Base-by-base conservation (phyloP, 306 rosid species). In the Quercus berberidifolia region DNA sequence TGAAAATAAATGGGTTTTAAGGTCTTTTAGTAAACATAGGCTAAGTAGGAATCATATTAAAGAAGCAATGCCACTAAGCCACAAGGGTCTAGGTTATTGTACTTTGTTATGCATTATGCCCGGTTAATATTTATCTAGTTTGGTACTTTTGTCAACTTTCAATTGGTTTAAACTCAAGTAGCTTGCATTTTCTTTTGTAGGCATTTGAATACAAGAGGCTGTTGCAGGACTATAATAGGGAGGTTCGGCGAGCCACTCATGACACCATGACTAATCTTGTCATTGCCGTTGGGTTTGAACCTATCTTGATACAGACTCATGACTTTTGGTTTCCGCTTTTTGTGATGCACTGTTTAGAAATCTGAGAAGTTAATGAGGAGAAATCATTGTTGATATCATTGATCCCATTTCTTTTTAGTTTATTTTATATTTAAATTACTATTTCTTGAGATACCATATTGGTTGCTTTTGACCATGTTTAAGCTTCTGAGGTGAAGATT, bases 151-250 rank as follows among this genome's bases (percentile, higher is more conserved):
- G 18, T 51, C 46, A 59, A 63, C 46, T 71, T 73, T 41, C 75
- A 52, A 68, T 74, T 70, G 55, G 62, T 81, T 56, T 73, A 55
- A 74, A 76, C 67, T 80, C 55, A 71, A 77, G 65, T 51, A 5
- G 52, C 25, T 69, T 19, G 76, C 31, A 81, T 20, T 82, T 77
- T 86, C 33, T 79, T 63, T 51, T 75, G 76, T 69, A 94, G 99
- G 95, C 88, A 35, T 94, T 94, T 85, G 97, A 91, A 80, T 94
- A 94, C 88, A 94, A 91, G 87, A 94, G 84, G 85, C 86, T 94
- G 82, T 84, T 94, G 93, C 88, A 92, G 85, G 99, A 94, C 87
- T 94, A 94, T 83, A 94, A 89, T 78, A 91, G 97, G 86, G 99
- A 94, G 59, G 97, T 94, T 57, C 87, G 99, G 86, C 92, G 97